Evolutionary conservation across 345 rosid genomes (phyloP), one percentile per base, ranked within the genome.

Genomic region (Microcos paniculata): DNA sequence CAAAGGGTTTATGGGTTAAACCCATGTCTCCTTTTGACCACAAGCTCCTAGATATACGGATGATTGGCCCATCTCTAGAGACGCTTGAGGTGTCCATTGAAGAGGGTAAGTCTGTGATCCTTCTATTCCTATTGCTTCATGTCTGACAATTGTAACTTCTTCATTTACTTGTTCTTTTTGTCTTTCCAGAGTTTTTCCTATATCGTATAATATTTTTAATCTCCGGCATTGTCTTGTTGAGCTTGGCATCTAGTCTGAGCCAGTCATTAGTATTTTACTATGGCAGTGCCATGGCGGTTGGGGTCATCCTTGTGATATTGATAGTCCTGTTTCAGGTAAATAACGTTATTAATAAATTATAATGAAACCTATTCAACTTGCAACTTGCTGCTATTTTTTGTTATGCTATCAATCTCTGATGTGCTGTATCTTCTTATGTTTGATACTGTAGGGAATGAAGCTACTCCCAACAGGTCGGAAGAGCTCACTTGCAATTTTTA

Each of bases 21-120:
- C 75, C 90, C 13, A 91, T 93, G 97, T 95, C 99, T 10, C 96
- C 99, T 63, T 95, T 89, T 72, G 98, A 88, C 81, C 89, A 85
- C 76, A 95, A 89, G 84, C 76, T 93, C 61, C 73, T 95, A 75
- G 98, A 93, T 73, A 46, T 95, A 52, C 80, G 99, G 81, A 59
- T 83, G 48, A 53, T 77, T 58, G 77, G 87, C 81, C 81, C 90
- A 71, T 81, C 86, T 30, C 80, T 58, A 1, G 84, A 80, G 77
- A 77, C 78, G 46, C 33, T 91, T 46, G 88, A 85, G 76, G 79
- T 93, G 73, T 89, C 92, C 46, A 81, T 84, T 65, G 85, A 91
- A 74, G 91, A 91, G 90, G 96, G 96, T 95, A 62, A 38, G 42
- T 45, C 51, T 35, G 28, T 70, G 63, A 23, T 70, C 72, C 59